Base-by-base conservation (phyloP, 306 rosid genomes). In the Urtica urens region DNA sequence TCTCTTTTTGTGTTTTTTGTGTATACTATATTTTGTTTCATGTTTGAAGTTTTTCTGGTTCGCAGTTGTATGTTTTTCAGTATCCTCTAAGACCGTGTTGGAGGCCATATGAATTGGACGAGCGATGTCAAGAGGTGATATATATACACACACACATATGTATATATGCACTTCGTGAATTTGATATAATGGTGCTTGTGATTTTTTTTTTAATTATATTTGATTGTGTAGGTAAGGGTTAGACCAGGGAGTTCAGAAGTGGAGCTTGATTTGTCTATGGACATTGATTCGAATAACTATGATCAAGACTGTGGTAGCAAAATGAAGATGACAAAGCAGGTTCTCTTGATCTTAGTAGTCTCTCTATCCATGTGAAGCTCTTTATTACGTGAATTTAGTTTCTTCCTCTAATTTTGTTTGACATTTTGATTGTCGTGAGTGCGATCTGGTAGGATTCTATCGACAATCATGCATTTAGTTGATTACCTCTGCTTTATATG, bases 11-110 rank as follows among this genome's bases (percentile, higher is more conserved):
- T 25, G 3, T 38, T 3, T 2, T 48, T 17, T 43, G 33, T 50
- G 33, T 37, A 9, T 13, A 10, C 25, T 18, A 15, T 39, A 3
- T 18, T 39, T 0, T n/a, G 17, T 38, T 39, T 9, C 1, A 3
- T 39, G 18, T 16, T 38, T 18, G 35, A 4, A 2, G 44, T 53
- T 10, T 10, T 58, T 41, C 49, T 9, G 26, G 2, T 21, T 46
- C 37, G 40, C 62, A 84, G 95, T 25, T 90, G 8, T 84, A 79
- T 34, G 82, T 81, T 15, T 39, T 81, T 53, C 97, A 90, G 74
- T 90, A 79, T 81, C 97, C 97, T 12, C 51, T 84, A 68, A 72
- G 95, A 60, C 82, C 95, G 23, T 38, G 56, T 34, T 90, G 97
- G 97, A 66, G 95, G 34, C 97, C 97, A 0, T 84, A 84, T 27